Base-by-base conservation (phyloP, 495 filamentous ascomycete genomes). In the Lepidopterella palustris region DNA sequence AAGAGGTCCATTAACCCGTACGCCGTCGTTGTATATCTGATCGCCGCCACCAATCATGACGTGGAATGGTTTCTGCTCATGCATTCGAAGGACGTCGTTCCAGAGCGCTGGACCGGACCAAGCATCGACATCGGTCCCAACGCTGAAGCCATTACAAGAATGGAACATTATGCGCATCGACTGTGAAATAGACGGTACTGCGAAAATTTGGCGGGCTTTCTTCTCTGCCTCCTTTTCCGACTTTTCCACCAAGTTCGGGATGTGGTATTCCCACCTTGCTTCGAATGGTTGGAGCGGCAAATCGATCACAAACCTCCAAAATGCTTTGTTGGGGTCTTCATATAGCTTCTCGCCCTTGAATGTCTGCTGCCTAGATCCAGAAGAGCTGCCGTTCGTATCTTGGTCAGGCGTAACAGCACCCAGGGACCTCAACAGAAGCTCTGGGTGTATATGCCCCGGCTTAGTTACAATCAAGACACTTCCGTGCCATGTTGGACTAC, bases 81-180 rank as follows among this genome's bases (percentile, higher is more conserved):
- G 82, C 25, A 84, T 75, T 54, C 90, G 80, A 66, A 91, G 71
- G 11, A 95, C 92, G 65, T 96, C 91, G 62, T 95, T 92, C 92
- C 92, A 96, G 55, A 96, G 78, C 18, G 82, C 86, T 9, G 86
- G 84, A 0, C 92, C 92, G 45, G 84, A 82, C 83, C 85, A 96
- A 32, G 84, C 86, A 1, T 89, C 81, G 74, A 92, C 86, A 70
- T 96, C 87, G 5, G 90, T 96, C 48, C 90, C 91, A 25, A 96
- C 89, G 42, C 88, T 92, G 73, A 97, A 96, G 50, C 92, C 92
- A 75, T 96, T 97, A 75, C 91, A 96, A 26, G 89, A 95, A 74
- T 95, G 86, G 74, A 97, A 96, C 79, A 96, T 89, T 59, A 96
- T 87, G 62, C 91, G 84, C 91, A 97, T 96, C 23, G 87, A 92